phyloP scores from a whole-genome alignment of 1,139 yeast species.

The Meyerozyma sp. region DNA sequence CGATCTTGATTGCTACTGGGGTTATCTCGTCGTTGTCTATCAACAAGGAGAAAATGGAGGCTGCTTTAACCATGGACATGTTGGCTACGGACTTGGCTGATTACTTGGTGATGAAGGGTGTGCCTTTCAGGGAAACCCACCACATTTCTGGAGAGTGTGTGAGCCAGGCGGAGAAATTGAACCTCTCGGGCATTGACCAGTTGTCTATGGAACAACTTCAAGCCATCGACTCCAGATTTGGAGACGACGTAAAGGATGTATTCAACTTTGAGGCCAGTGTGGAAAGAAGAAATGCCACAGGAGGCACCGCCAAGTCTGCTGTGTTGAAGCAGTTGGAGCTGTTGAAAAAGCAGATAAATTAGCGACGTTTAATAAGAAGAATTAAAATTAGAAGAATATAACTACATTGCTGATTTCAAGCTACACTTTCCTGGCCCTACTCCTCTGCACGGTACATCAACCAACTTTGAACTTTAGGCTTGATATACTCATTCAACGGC shows the following conservation, averaged over 20 bases:
- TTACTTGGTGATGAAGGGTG: conserved; percentile 94
- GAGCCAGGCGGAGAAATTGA: conserved; percentile 74
- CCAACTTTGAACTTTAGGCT: no score
- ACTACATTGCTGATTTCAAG: no score
- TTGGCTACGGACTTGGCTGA: conserved; percentile 98
- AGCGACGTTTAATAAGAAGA: not conserved
- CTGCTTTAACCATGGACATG: conserved; percentile 97
- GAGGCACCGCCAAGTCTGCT: conserved; percentile 95
- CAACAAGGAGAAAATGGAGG: conserved; percentile 69
- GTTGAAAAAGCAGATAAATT: conserved; percentile 2
- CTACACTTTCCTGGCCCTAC: no score
- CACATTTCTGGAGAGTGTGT: conserved; percentile 98
- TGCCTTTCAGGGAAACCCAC: conserved; percentile 98
- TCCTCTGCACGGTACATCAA: no score
- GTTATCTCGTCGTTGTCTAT: conserved; percentile 82
- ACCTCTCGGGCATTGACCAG: conserved; percentile 75
- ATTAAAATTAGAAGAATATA: not conserved
- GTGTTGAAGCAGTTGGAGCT: conserved; percentile 62
- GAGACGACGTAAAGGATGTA: conserved; percentile 70
- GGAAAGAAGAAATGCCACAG: conserved; percentile 93
- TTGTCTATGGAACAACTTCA: conserved; percentile 73
- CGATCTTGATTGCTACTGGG: conserved; percentile 91
- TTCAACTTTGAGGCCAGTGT: conserved; percentile 92
- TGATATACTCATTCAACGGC: no score
- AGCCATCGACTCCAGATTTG: conserved; percentile 74